Evolutionary conservation across 805 yeast species (phyloP).

Genomic region (Starmerella bacillaris): DNA sequence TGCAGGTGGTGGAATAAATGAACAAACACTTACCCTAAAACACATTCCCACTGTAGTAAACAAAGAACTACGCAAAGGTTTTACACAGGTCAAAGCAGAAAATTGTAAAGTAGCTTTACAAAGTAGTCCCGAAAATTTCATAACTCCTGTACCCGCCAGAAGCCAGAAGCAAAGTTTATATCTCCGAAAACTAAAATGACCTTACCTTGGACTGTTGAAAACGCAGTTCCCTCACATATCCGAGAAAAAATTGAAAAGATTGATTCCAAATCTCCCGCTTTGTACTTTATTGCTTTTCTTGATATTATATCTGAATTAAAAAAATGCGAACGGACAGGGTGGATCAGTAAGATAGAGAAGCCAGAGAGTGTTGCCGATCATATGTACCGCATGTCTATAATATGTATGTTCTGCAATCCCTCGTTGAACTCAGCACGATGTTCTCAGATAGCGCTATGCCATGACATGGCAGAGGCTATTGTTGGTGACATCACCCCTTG

Average conservation of each 20-base stretch:
- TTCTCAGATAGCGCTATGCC: conserved; percentile 71
- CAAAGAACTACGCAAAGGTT: no score
- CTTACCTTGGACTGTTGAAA: conserved; percentile 43
- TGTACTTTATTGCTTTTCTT: conserved; percentile 30
- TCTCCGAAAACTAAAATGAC: no score
- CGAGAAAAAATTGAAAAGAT: conserved; percentile 22
- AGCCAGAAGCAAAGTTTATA: no score
- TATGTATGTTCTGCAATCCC: conserved; percentile 44
- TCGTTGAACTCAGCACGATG: conserved; percentile 47
- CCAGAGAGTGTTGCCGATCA: conserved; percentile 79
- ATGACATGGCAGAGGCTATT: conserved; percentile 83
- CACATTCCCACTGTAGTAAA: no score
- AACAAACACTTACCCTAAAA: no score
- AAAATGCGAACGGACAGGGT: conserved; percentile 75
- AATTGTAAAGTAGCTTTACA: no score
- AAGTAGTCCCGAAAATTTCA: no score
- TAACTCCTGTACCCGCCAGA: no score
- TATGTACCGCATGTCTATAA: conserved; percentile 84
- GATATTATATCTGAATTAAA: conserved; percentile 59
- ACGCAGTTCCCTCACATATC: conserved; percentile 34
- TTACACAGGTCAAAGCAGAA: no score
- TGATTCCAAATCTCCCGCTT: conserved; percentile 13
- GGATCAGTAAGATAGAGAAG: conserved; percentile 51
- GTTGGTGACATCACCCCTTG: conserved; percentile 91
- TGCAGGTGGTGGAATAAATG: no score